Evolutionary conservation across 78 protist species (phyloP).

Genomic region (Chrysochromulina tobinii): DNA sequence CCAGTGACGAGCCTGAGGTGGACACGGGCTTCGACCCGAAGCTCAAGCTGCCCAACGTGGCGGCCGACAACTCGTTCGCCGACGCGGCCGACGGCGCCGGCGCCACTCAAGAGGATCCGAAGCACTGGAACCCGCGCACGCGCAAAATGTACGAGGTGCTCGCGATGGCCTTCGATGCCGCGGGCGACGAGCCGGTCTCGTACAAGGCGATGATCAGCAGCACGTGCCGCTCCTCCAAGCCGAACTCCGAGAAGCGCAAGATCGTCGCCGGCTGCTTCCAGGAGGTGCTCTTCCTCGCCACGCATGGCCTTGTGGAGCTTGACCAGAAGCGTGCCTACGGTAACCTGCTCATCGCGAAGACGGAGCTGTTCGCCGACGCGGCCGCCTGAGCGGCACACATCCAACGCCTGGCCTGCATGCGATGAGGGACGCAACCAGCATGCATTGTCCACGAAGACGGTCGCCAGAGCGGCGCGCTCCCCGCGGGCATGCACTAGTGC

Average conservation of each 20-base stretch:
- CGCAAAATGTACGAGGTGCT: neutral
- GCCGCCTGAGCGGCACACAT: too few species aligned
- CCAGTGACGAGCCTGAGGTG: too few species aligned
- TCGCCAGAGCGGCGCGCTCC: too few species aligned
- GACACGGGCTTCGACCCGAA: too few species aligned
- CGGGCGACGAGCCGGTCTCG: neutral
- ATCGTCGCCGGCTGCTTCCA: constrained; percentile 7
- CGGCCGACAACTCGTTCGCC: too few species aligned
- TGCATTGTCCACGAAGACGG: too few species aligned
- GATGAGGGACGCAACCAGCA: too few species aligned
- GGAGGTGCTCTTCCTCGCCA: constrained; percentile 10
- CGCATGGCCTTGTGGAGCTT: neutral
- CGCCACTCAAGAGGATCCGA: too few species aligned
- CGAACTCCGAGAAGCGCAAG: neutral
- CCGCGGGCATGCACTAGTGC: too few species aligned
- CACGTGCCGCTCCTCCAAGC: neutral
- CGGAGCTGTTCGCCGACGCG: neutral
- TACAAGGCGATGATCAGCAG: neutral
- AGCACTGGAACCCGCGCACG: neutral
- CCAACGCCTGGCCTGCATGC: too few species aligned
- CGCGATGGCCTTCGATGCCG: neutral
- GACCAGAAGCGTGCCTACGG: neutral
- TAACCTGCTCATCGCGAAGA: neutral
- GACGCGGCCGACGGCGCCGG: too few species aligned
- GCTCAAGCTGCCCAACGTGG: too few species aligned